A percentile compares a stretch with the other conserved stretches of the same genome.
Evolutionary conservation across 2,329 filamentous ascomycete genomes (phyloP).

Genomic region (Exophiala bonariae): DNA sequence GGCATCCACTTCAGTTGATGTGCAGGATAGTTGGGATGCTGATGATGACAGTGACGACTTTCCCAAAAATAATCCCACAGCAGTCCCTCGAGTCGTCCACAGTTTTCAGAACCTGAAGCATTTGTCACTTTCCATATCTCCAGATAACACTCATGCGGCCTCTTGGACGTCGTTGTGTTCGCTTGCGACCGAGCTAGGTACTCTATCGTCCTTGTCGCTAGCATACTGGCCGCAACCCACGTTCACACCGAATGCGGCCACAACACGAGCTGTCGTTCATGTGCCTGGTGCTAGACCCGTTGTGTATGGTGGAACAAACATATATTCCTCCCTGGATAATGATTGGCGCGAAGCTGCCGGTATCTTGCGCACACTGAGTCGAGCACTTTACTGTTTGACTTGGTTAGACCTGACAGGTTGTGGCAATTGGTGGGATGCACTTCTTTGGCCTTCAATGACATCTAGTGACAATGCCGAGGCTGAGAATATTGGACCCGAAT

Average conservation of each 20-base stretch:
- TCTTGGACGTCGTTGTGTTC: slow-evolving; percentile 58
- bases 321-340: slow-evolving; percentile 54
- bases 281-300: slow-evolving; percentile 29
- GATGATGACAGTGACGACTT: slow-evolving; percentile 18
- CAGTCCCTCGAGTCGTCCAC: slow-evolving; percentile 13
- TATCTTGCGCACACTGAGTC: slow-evolving; percentile 57
- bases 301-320: slow-evolving; percentile 51
- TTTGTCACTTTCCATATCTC: slow-evolving; percentile 58
- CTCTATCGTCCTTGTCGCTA: slow-evolving; percentile 62
- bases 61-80: background rate
- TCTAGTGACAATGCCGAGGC: background rate
- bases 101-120: slow-evolving; percentile 55
- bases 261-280: slow-evolving; percentile 16
- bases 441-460: slow-evolving; percentile 41
- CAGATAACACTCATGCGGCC: slow-evolving; percentile 33
- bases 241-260: slow-evolving; percentile 53
- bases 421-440: slow-evolving; percentile 53
- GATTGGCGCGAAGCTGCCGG: slow-evolving; percentile 58
- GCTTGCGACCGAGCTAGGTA: slow-evolving; percentile 54
- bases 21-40: slow-evolving; percentile 44
- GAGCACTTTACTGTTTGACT: slow-evolving; percentile 57
- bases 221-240: slow-evolving; percentile 63
- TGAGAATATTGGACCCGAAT: slow-evolving; percentile 39
- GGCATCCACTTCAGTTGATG: no score
- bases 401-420: slow-evolving; percentile 66